These are phyloP conservation scores for Colletotrichum agaves DNA, from an alignment of 2,329 filamentous ascomycete genomes.

Conservation along the genomic window DNA sequence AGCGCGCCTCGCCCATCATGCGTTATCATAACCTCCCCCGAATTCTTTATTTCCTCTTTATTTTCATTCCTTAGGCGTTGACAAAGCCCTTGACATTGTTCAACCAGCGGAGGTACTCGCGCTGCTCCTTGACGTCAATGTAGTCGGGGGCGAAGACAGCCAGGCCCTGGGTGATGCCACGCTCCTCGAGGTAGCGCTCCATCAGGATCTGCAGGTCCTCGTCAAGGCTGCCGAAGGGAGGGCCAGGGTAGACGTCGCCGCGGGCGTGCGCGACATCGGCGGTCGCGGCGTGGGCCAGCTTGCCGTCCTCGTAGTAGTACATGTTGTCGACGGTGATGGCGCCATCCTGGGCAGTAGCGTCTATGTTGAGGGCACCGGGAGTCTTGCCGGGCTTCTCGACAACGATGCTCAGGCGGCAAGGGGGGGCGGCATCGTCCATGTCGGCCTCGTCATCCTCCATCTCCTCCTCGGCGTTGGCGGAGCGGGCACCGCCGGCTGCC, in stretches of 20 bases:
- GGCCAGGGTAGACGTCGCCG: constrained; percentile 86
- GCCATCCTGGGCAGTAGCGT: constrained; percentile 87
- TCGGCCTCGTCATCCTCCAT: constrained; percentile 61
- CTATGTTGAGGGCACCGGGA: constrained; percentile 82
- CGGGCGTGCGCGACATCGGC: constrained; percentile 82
- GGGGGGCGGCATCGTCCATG: constrained; percentile 70
- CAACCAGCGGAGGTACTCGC: constrained; percentile 93
- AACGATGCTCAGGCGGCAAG: constrained; percentile 85
- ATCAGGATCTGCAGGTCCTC: constrained; percentile 93
- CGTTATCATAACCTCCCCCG: constrained; percentile 29
- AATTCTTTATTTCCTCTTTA: background rate
- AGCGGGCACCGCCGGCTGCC: constrained; percentile 59
- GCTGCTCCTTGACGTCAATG: constrained; percentile 98
- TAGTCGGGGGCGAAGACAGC: constrained; percentile 95
- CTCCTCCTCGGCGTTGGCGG: constrained; percentile 64
- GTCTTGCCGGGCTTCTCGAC: constrained; percentile 84
- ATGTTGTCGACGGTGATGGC: constrained; percentile 90
- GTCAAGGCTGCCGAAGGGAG: constrained; percentile 92
- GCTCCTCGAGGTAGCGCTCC: constrained; percentile 94
- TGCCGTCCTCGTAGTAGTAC: constrained; percentile 83
- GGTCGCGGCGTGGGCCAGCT: constrained; percentile 78
- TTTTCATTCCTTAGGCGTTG: constrained; percentile 65
- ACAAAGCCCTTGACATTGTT: constrained; percentile 88
- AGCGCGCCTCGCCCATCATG: constrained; percentile 27
- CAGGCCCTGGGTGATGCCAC: constrained; percentile 87